These are phyloP conservation scores for Neurospora tetrasperma DNA, from an alignment of 495 filamentous ascomycete species.

Conservation along the genomic window DNA sequence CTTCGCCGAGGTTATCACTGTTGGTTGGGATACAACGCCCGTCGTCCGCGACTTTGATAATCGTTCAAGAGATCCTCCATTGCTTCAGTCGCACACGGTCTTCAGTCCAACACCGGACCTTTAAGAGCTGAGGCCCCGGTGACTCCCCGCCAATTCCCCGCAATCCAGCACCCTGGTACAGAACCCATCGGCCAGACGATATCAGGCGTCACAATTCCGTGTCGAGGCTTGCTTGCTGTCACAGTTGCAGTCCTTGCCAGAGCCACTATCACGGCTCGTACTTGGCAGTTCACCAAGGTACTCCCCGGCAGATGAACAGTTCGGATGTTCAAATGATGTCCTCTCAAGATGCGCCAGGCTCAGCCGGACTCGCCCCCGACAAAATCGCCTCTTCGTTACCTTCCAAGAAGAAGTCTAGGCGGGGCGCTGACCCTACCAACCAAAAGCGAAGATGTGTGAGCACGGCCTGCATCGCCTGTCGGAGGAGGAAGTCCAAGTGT, in stretches of 20 bases:
- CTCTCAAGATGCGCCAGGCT: constrained; percentile 20
- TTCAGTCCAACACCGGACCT: background rate
- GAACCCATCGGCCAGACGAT: background rate
- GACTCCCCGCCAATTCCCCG: background rate
- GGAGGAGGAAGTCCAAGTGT: constrained; percentile 88
- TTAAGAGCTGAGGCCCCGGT: background rate
- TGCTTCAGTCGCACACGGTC: background rate
- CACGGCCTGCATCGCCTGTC: constrained; percentile 86
- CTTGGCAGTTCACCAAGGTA: background rate
- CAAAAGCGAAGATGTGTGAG: constrained; percentile 83
- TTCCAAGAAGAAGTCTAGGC: constrained; percentile 42
- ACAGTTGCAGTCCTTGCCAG: background rate
- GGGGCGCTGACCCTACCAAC: constrained; percentile 36
- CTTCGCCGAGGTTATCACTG: background rate
- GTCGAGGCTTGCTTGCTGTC: background rate
- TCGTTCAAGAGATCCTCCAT: background rate
- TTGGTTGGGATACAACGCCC: background rate
- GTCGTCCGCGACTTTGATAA: background rate
- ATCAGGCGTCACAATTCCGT: background rate
- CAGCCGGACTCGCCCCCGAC: constrained; percentile 4
- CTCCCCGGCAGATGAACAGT: background rate
- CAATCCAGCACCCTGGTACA: background rate
- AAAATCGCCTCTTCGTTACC: constrained; percentile 10
- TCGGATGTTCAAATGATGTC: background rate
- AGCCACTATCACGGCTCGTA: background rate